Evolutionary conservation across 495 filamentous ascomycete species (phyloP).

Genomic region (Penicillium parvum): DNA sequence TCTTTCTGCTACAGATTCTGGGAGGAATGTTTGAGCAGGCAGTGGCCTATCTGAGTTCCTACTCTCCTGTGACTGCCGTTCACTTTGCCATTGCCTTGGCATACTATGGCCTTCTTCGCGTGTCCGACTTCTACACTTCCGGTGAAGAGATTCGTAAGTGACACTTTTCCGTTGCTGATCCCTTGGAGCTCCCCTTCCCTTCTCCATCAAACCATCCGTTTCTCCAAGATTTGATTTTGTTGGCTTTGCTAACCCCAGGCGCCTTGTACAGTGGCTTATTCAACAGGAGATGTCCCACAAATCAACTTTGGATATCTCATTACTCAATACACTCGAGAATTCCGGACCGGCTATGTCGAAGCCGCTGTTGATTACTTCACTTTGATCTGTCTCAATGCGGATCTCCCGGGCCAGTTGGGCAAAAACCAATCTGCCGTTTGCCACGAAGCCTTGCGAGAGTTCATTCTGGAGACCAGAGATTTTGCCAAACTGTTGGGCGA

Average conservation of each 20-base stretch:
- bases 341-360: conserved; percentile 80
- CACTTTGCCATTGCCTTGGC: conserved; percentile 89
- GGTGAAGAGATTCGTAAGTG: conserved; percentile 68
- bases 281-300: conserved; percentile 75
- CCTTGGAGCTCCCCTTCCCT: not conserved
- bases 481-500: conserved; percentile 93
- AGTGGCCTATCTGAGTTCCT: conserved; percentile 80
- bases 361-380: conserved; percentile 91
- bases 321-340: conserved; percentile 92
- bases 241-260: conserved; percentile 27
- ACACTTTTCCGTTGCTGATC: conserved; percentile 1
- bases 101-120: conserved; percentile 87
- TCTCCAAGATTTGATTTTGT: not conserved
- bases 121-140: conserved; percentile 65
- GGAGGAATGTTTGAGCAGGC: conserved; percentile 95
- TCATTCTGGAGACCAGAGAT: conserved; percentile 89
- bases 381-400: conserved; percentile 87
- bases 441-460: conserved; percentile 90
- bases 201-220: too few relatives aligned
- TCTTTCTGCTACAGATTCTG: conserved; percentile 85
- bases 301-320: conserved; percentile 92
- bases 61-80: conserved; percentile 85
- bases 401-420: conserved; percentile 68
- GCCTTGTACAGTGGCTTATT: conserved; percentile 50
- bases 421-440: conserved; percentile 76